These are phyloP conservation scores for Ogataea methylovora DNA, from an alignment of 805 yeast species.

Conservation along the genomic window DNA sequence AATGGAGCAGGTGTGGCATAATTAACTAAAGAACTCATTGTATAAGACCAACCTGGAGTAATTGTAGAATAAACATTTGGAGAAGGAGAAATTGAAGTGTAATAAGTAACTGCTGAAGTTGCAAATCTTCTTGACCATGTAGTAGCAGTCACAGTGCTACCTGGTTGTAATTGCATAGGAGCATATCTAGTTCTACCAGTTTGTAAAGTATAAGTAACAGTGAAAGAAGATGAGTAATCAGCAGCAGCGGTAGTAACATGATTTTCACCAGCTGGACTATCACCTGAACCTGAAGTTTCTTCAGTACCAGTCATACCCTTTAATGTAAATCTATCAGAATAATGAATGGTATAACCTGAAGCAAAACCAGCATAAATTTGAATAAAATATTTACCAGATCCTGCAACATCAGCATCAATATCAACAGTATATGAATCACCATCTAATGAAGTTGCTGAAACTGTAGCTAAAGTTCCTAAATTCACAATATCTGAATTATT, in stretches of 20 bases:
- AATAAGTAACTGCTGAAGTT: conserved; percentile 61
- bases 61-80: conserved; percentile 52
- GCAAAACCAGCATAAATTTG: conserved; percentile 51
- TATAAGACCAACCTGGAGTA: conserved; percentile 82
- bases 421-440: conserved; percentile 32
- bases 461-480: conserved; percentile 22
- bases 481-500: conserved; percentile 40
- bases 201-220: conserved; percentile 69
- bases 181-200: conserved; percentile 77
- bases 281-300: conserved; percentile 40
- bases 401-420: conserved; percentile 37
- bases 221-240: conserved; percentile 44
- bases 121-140: conserved; percentile 62
- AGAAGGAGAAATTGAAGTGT: conserved; percentile 34
- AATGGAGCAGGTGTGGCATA: conserved; percentile 64
- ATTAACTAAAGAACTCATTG: conserved; percentile 55
- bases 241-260: conserved; percentile 33
- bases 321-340: conserved; percentile 58
- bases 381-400: conserved; percentile 63
- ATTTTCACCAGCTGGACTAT: conserved; percentile 35
- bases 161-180: conserved; percentile 92
- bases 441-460: conserved; percentile 22
- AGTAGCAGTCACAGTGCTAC: conserved; percentile 54
- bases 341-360: conserved; percentile 50
- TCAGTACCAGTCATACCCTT: conserved; percentile 65